Conservation (phyloP, 179 eudicot species). For the Amaranthus tricolor region DNA sequence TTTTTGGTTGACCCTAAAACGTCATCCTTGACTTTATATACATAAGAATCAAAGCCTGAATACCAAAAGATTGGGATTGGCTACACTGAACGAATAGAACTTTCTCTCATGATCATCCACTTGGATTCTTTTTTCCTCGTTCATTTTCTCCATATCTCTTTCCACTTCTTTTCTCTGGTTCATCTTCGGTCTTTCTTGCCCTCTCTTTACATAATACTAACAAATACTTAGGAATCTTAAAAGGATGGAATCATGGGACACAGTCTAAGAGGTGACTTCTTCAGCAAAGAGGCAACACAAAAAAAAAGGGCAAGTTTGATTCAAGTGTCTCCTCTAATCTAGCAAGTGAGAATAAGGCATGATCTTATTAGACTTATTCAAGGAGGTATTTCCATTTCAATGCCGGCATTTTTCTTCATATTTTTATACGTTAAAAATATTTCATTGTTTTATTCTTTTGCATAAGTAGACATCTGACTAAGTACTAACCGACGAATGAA, state of each 20-base stretch:
- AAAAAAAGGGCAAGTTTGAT: conserved; percentile 16
- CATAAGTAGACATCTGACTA: conserved; percentile 3
- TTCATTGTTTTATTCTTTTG: conserved; percentile 2
- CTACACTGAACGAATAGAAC: no score
- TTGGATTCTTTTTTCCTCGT: no score
- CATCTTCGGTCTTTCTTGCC: no score
- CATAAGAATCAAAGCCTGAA: no score
- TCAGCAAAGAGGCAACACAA: conserved; percentile 18
- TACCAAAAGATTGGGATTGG: no score
- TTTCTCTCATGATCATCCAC: no score
- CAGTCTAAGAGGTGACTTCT: conserved; percentile 25
- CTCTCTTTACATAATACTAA: background rate
- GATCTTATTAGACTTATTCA: conserved; percentile 22
- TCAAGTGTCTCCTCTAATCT: conserved; percentile 16
- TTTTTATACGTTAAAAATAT: background rate
- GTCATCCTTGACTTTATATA: no score
- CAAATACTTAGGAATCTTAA: conserved; percentile 3
- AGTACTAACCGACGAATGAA: conserved; percentile 17
- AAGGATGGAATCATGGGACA: conserved; percentile 14
- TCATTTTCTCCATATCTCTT: no score
- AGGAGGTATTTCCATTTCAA: conserved; percentile 11
- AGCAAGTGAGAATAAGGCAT: conserved; percentile 17
- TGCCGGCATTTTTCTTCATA: conserved; percentile 14
- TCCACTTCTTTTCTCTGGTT: no score
- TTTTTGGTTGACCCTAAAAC: no score